Evolutionary conservation across 345 rosid species (phyloP).

Genomic region (Corymbia maculata): DNA sequence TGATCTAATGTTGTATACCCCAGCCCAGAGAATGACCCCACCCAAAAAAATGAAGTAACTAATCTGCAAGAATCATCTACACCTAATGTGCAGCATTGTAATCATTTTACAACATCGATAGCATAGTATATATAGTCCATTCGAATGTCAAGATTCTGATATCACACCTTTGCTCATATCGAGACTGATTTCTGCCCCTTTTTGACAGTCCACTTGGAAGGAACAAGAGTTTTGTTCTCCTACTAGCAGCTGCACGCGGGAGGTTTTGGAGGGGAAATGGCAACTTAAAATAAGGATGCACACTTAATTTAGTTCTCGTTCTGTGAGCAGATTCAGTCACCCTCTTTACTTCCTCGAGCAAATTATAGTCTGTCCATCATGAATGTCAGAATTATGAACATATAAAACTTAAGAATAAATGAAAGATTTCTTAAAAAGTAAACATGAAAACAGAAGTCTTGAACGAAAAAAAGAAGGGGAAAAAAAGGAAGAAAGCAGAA

Average conservation of each 20-base stretch:
- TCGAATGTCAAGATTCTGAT: background rate
- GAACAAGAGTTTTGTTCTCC: slow-evolving; percentile 49
- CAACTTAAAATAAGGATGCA: slow-evolving; percentile 13
- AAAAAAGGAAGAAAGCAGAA: background rate
- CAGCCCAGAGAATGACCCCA: background rate
- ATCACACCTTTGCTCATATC: slow-evolving; percentile 30
- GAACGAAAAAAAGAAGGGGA: background rate
- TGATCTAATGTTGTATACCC: background rate
- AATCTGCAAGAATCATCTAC: background rate
- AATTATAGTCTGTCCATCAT: slow-evolving; percentile 43
- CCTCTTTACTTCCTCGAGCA: slow-evolving; percentile 83
- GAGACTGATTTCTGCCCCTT: slow-evolving; percentile 56
- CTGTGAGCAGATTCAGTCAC: slow-evolving; percentile 67
- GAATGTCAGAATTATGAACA: background rate
- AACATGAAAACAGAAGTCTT: background rate
- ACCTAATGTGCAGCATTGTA: background rate
- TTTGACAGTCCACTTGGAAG: slow-evolving; percentile 70
- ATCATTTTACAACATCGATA: background rate
- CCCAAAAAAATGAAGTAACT: background rate
- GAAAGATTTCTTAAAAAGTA: background rate
- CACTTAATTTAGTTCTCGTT: slow-evolving; percentile 34
- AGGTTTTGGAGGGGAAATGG: slow-evolving; percentile 30
- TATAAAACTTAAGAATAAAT: background rate
- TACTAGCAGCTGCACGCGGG: slow-evolving; percentile 40
- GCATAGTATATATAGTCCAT: background rate